These are phyloP conservation scores for Jatropha curcas DNA, from an alignment of 345 rosid species.

Conservation along the genomic window DNA sequence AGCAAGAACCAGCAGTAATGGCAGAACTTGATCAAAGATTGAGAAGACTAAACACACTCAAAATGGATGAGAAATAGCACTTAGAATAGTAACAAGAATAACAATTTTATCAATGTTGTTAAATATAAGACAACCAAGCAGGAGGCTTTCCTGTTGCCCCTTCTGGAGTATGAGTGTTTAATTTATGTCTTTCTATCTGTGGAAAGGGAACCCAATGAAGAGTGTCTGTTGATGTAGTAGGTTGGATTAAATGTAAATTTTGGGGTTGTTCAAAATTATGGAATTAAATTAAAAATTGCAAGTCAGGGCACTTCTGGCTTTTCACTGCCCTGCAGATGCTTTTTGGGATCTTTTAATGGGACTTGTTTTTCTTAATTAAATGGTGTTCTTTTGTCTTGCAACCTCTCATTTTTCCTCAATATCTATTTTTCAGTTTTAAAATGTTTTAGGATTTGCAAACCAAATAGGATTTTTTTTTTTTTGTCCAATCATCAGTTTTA, in stretches of 20 bases:
- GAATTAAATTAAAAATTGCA: constrained; percentile 4
- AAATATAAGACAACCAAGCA: constrained; percentile 13
- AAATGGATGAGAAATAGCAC: constrained; percentile 46
- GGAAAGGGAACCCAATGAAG: constrained; percentile 17
- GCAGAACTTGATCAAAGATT: constrained; percentile 95
- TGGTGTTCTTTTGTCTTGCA: too few relatives aligned
- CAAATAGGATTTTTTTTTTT: too few relatives aligned
- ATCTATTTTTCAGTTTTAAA: too few relatives aligned
- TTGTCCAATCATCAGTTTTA: too few relatives aligned
- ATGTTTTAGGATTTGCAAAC: too few relatives aligned
- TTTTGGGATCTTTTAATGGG: neutral
- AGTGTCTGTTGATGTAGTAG: constrained; percentile 18
- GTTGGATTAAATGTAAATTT: constrained; percentile 30
- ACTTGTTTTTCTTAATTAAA: neutral
- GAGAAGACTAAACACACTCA: constrained; percentile 74
- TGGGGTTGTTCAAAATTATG: constrained; percentile 5
- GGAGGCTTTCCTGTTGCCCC: constrained; percentile 22
- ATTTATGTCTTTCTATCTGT: neutral
- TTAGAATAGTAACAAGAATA: neutral
- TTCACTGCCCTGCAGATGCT: neutral
- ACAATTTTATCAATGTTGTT: neutral
- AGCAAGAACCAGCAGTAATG: constrained; percentile 96
- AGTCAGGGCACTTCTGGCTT: constrained; percentile 18
- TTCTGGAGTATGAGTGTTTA: constrained; percentile 8
- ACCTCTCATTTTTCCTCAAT: neutral